Evolutionary conservation across 202 grass and related monocot species (phyloP).

Genomic region (Setaria italica): DNA sequence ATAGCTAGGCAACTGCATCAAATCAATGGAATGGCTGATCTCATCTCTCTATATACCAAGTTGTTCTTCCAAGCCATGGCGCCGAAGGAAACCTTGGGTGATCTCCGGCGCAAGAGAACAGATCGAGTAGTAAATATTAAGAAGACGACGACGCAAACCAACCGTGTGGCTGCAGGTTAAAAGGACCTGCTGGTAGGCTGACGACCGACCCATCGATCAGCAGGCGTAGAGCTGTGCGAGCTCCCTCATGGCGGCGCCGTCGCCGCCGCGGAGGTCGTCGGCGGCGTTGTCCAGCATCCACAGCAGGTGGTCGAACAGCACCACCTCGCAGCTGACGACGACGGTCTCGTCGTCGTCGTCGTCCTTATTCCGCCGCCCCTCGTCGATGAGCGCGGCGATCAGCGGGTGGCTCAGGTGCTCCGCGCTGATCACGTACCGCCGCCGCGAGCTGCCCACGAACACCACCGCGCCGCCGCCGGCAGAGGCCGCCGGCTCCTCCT

Average conservation of each 20-base stretch:
- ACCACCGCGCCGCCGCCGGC: slow-evolving; percentile 44
- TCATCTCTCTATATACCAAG: background rate
- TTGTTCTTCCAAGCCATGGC: background rate
- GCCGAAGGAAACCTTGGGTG: background rate
- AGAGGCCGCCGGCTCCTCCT: background rate
- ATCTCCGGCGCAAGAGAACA: background rate
- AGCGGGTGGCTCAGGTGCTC: slow-evolving; percentile 82
- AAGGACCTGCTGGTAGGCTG: no score
- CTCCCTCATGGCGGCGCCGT: slow-evolving; percentile 58
- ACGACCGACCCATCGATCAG: background rate
- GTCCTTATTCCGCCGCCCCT: background rate
- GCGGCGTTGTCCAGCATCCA: slow-evolving; percentile 88
- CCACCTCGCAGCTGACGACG: slow-evolving; percentile 85
- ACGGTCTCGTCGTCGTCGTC: slow-evolving; percentile 10
- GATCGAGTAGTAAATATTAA: no score
- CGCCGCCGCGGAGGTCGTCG: slow-evolving; percentile 42
- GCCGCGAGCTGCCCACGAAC: slow-evolving; percentile 78
- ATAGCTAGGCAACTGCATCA: background rate
- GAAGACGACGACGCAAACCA: no score
- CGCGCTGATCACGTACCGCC: slow-evolving; percentile 74
- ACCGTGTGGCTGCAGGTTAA: background rate
- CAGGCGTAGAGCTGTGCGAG: slow-evolving; percentile 78
- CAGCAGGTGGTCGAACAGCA: slow-evolving; percentile 90
- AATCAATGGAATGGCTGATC: background rate
- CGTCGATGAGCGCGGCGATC: slow-evolving; percentile 68